Evolutionary conservation across 2,329 filamentous ascomycete species (phyloP).

Genomic region (Penicillium sp.): DNA sequence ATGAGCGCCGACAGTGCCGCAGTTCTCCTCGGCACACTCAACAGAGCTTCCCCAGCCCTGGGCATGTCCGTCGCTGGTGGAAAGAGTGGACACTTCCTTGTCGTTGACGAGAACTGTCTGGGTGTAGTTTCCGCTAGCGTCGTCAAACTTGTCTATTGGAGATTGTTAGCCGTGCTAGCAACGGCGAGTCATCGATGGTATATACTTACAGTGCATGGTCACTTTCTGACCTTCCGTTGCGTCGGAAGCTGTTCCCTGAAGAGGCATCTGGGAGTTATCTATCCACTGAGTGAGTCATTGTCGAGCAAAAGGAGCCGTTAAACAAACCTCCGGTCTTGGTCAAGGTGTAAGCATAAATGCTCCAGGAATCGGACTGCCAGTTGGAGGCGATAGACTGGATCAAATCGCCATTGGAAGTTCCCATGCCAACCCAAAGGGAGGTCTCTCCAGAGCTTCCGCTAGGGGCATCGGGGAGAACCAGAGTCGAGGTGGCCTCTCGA

Average conservation of each 20-base stretch:
- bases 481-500: constrained; percentile 49
- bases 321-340: constrained; percentile 20
- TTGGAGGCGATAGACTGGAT: constrained; percentile 54
- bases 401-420: constrained; percentile 51
- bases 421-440: constrained; percentile 56
- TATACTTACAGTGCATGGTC: constrained; percentile 45
- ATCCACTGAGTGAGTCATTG: neutral
- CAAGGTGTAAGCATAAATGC: constrained; percentile 41
- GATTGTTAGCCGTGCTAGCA: neutral
- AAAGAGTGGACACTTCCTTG: constrained; percentile 47
- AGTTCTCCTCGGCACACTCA: constrained; percentile 45
- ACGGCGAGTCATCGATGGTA: neutral
- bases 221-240: constrained; percentile 38
- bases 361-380: constrained; percentile 42
- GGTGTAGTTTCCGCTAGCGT: constrained; percentile 46
- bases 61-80: constrained; percentile 49
- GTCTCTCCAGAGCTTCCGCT: constrained; percentile 41
- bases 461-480: constrained; percentile 48
- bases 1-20: constrained; percentile 49
- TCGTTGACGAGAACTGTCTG: constrained; percentile 46
- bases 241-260: constrained; percentile 34
- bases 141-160: constrained; percentile 42
- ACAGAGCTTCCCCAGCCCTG: constrained; percentile 51
- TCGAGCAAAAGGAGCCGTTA: neutral
- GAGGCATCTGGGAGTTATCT: constrained; percentile 37